These are phyloP conservation scores for Inga laurina DNA, from an alignment of 306 rosid species.

Conservation along the genomic window DNA sequence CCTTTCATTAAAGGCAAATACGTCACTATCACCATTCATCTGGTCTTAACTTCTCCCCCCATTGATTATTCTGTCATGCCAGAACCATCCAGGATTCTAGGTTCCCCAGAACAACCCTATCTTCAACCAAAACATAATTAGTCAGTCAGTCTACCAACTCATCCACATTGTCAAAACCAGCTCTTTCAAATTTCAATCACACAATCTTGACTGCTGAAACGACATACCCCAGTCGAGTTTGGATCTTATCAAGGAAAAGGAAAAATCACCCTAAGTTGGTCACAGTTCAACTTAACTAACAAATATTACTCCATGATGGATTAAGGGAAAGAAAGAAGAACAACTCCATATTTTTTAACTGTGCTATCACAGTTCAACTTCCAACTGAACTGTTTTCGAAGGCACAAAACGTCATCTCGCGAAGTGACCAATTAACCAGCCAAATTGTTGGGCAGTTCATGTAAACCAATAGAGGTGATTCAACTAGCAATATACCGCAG, in stretches of 20 bases:
- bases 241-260: background rate
- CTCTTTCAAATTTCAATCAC: background rate
- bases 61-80: background rate
- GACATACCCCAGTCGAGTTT: background rate
- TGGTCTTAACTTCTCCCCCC: background rate
- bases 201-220: background rate
- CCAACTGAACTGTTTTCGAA: background rate
- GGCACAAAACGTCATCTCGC: background rate
- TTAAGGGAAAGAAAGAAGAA: background rate
- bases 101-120: background rate
- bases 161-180: background rate
- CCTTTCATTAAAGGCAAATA: background rate
- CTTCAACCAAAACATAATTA: background rate
- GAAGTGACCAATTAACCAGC: background rate
- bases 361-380: background rate
- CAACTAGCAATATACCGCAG: background rate
- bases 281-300: background rate
- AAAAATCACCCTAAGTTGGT: background rate
- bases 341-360: background rate
- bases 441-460: background rate
- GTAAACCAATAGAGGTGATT: background rate
- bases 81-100: background rate
- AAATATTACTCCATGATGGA: background rate
- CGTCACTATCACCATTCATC: background rate
- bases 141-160: background rate